A percentile compares a stretch with the other conserved stretches of the same genome.
Conservation (phyloP, 2,329 filamentous ascomycete species). For the Teratosphaeria epicoccoides region DNA sequence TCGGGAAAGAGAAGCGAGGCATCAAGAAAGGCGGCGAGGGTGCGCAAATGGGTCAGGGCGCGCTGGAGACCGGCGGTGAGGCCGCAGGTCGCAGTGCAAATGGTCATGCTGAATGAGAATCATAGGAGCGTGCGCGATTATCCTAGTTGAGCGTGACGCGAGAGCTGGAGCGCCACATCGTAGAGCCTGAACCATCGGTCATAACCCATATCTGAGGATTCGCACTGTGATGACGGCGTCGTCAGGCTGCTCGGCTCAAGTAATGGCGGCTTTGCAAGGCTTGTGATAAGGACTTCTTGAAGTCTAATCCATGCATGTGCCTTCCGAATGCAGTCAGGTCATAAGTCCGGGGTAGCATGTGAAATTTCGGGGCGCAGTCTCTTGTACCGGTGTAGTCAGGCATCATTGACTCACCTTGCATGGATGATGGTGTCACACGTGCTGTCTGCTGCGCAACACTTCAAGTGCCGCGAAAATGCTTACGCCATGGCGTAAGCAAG, state of each 20-base stretch:
- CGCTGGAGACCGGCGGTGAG: not conserved
- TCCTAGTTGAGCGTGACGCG: not conserved
- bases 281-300: not conserved
- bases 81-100: not conserved
- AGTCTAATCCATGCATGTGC: not conserved
- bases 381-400: not conserved
- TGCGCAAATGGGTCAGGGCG: not conserved
- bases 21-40: not conserved
- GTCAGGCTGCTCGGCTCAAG: not conserved
- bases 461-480: not conserved
- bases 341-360: not conserved
- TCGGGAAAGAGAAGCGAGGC: conserved; percentile 50
- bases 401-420: not conserved
- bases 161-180: not conserved
- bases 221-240: not conserved
- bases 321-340: not conserved
- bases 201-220: not conserved
- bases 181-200: not conserved
- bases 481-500: not conserved
- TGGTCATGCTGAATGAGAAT: not conserved
- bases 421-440: not conserved
- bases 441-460: not conserved
- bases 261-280: not conserved
- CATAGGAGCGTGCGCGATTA: not conserved
- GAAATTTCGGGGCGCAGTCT: not conserved